Evolutionary conservation across 768 basidiomycete genomes (phyloP).

Genomic region (Rhizopogon sp.): DNA sequence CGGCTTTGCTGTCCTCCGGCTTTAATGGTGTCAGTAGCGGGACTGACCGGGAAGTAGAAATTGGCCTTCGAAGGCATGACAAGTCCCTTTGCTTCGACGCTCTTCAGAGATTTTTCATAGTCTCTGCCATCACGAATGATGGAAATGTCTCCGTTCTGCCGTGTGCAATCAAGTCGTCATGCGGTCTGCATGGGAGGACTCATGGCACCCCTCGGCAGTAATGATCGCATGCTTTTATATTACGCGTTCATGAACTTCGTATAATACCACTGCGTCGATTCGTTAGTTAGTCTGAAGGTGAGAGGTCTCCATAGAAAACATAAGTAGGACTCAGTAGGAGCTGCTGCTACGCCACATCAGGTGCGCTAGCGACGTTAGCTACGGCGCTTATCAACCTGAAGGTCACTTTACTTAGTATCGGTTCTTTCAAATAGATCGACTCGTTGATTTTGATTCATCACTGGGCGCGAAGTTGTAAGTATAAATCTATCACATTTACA

Average conservation of each 20-base stretch:
- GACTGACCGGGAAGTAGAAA: constrained; percentile 49
- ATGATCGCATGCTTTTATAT: neutral
- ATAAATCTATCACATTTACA: too few species aligned
- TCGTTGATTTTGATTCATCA: too few species aligned
- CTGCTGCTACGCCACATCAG: too few species aligned
- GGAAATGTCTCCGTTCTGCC: constrained; percentile 51
- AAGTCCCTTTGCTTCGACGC: constrained; percentile 46
- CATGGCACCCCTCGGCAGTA: neutral
- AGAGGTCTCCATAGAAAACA: too few species aligned
- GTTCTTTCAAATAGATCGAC: too few species aligned
- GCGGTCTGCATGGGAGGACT: constrained; percentile 7
- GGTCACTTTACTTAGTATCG: too few species aligned
- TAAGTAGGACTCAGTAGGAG: too few species aligned
- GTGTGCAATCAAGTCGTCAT: constrained; percentile 47
- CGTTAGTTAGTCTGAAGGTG: too few species aligned
- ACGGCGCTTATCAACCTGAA: too few species aligned
- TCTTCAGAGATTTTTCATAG: constrained; percentile 33
- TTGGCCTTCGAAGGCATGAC: constrained; percentile 61
- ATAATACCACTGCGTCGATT: too few species aligned
- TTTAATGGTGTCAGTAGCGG: constrained; percentile 13
- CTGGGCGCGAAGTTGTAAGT: too few species aligned
- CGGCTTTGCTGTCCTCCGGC: constrained; percentile 52
- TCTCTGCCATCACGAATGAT: constrained; percentile 39
- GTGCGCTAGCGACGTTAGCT: too few species aligned
- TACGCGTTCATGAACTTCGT: neutral